Conservation (phyloP, 345 rosid species). For the Psidium friedrichsthalianum region DNA sequence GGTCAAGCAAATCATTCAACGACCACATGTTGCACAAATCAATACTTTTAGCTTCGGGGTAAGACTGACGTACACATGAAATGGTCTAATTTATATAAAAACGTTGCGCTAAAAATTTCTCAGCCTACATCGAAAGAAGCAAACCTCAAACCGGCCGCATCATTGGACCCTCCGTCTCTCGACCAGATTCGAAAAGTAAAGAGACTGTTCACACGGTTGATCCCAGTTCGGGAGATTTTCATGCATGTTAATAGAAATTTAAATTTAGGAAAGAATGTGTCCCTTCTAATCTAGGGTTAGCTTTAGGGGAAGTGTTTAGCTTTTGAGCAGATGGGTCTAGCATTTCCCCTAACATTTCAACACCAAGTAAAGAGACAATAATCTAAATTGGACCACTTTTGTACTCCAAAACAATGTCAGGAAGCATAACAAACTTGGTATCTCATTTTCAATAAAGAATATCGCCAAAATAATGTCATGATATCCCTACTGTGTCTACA, state of each 20-base stretch:
- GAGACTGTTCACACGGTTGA: not conserved
- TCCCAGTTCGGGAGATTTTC: not conserved
- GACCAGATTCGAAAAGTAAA: not conserved
- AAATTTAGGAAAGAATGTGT: not conserved
- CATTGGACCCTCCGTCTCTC: not conserved
- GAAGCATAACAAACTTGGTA: not conserved
- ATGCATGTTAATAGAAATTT: not conserved
- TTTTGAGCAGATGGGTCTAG: not conserved
- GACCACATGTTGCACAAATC: not conserved
- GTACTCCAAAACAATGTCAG: not conserved
- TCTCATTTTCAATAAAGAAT: not conserved
- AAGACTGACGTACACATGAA: not conserved
- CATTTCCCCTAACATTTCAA: not conserved
- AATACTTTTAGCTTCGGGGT: not conserved
- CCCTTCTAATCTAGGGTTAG: not conserved
- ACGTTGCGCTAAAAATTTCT: not conserved
- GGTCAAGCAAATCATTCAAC: not conserved
- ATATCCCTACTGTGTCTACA: not conserved
- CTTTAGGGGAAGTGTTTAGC: not conserved
- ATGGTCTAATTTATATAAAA: not conserved
- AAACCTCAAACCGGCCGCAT: not conserved
- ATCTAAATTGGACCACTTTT: not conserved
- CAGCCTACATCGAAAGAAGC: not conserved
- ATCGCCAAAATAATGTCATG: not conserved
- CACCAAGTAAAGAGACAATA: not conserved